A percentile compares a stretch with the other conserved stretches of the same genome.
phyloP scores from a whole-genome alignment of 1,284 basidiomycete species.

The Meripilus lineatus region DNA sequence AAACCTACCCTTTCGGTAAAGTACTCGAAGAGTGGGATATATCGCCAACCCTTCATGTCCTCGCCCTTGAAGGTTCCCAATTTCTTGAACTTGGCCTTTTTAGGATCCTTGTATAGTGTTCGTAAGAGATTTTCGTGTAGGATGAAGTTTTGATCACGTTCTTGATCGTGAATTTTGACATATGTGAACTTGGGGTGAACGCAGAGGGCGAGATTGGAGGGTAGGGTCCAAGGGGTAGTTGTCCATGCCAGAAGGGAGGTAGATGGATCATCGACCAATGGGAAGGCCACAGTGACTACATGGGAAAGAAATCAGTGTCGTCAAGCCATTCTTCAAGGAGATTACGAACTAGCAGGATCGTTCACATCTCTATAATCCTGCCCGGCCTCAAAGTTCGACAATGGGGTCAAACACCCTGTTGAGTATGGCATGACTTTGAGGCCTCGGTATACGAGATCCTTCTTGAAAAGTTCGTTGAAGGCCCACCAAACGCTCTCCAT shows the following conservation, averaged over 20 bases:
- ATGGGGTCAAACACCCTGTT: constrained; percentile 91
- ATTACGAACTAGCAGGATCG: constrained; percentile 80
- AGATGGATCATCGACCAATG: constrained; percentile 86
- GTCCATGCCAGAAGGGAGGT: constrained; percentile 97
- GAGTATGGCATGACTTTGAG: constrained; percentile 98
- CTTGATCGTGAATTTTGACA: constrained; percentile 94
- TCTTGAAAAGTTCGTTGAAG: constrained; percentile 91
- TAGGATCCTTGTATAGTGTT: constrained; percentile 96
- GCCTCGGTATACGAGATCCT: constrained; percentile 93
- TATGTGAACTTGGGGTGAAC: constrained; percentile 97
- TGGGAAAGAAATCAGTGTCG: not conserved
- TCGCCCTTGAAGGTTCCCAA: constrained; percentile 81
- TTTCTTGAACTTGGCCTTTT: constrained; percentile 96
- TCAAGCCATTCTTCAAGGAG: too few species aligned
- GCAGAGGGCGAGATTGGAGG: constrained; percentile 92
- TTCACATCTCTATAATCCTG: constrained; percentile 91
- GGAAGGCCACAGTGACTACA: constrained; percentile 88
- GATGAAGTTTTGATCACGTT: constrained; percentile 88
- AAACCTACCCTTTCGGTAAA: constrained; percentile 82
- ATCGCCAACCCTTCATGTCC: constrained; percentile 96
- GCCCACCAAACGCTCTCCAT: constrained; percentile 99
- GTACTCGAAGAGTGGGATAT: constrained; percentile 95
- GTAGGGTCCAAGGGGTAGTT: constrained; percentile 98
- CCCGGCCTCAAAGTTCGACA: constrained; percentile 98
- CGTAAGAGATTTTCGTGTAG: constrained; percentile 85